These are phyloP conservation scores for Phialocephala sp. DNA, from an alignment of 2,329 filamentous ascomycete genomes.

Conservation along the genomic window DNA sequence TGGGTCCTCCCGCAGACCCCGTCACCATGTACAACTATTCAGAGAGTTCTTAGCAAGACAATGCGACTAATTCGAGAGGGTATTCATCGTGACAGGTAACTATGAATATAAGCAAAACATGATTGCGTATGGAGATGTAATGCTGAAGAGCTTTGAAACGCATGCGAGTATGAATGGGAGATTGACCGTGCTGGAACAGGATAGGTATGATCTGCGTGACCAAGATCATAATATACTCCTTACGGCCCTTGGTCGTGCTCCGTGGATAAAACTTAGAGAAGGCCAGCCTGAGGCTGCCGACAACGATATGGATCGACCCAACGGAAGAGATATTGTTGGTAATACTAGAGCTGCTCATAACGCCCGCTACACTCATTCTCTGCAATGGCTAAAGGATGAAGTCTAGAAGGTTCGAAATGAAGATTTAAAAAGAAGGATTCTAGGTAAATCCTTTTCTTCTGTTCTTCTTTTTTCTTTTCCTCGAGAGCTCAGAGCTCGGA, in stretches of 20 bases:
- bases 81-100: background rate
- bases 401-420: background rate
- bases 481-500: too few species aligned
- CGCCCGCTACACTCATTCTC: background rate
- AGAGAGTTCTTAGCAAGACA: background rate
- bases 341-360: background rate
- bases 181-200: background rate
- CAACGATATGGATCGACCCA: background rate
- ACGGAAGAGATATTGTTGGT: background rate
- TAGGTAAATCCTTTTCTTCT: background rate
- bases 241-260: background rate
- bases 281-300: background rate
- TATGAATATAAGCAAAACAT: constrained; percentile 1
- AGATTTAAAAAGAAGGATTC: background rate
- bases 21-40: background rate
- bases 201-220: background rate
- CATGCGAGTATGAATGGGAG: background rate
- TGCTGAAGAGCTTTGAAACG: background rate
- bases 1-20: background rate
- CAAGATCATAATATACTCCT: too few species aligned
- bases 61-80: background rate
- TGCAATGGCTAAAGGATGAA: background rate
- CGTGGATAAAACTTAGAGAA: background rate
- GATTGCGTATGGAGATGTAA: background rate
- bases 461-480: too few species aligned